Evolutionary conservation across 331 rosid species (phyloP).

Genomic region (Ulmus americana): DNA sequence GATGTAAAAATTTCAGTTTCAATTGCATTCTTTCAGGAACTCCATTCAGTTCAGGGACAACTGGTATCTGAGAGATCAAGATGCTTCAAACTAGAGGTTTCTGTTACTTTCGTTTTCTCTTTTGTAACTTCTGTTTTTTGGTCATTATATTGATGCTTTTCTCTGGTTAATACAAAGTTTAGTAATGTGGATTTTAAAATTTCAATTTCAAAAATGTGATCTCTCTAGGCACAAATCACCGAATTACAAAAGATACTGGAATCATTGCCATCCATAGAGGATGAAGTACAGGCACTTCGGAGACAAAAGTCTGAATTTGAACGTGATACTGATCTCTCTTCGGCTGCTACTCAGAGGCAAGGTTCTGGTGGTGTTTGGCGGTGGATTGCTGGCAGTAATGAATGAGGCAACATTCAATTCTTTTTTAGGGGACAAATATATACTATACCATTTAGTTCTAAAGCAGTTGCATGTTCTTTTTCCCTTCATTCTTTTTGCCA

Average conservation of each 20-base stretch:
- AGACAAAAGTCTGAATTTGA: conserved; percentile 73
- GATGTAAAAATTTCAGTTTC: conserved; percentile 20
- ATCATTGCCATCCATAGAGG: conserved; percentile 65
- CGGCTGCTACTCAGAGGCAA: conserved; percentile 68
- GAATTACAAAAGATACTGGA: conserved; percentile 72
- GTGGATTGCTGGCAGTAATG: conserved; percentile 52
- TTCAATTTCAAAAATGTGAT: conserved; percentile 1
- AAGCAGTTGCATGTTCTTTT: too few species aligned
- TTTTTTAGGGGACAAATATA: too few species aligned
- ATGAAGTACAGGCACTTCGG: conserved; percentile 73
- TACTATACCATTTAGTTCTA: too few species aligned
- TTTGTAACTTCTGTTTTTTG: background rate
- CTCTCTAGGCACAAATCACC: conserved; percentile 72
- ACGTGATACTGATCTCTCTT: conserved; percentile 52
- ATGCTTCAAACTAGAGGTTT: conserved; percentile 88
- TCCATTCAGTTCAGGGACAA: conserved; percentile 84
- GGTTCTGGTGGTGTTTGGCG: conserved; percentile 85
- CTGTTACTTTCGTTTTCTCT: conserved; percentile 11
- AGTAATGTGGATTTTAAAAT: background rate
- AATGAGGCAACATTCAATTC: too few species aligned
- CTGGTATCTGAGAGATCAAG: conserved; percentile 91
- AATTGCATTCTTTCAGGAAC: conserved; percentile 57
- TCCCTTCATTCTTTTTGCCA: too few species aligned
- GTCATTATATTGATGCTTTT: background rate
- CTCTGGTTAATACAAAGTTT: background rate